Conservation (phyloP, 139 green algal genomes). For the Chlamydomonas eustigma region DNA sequence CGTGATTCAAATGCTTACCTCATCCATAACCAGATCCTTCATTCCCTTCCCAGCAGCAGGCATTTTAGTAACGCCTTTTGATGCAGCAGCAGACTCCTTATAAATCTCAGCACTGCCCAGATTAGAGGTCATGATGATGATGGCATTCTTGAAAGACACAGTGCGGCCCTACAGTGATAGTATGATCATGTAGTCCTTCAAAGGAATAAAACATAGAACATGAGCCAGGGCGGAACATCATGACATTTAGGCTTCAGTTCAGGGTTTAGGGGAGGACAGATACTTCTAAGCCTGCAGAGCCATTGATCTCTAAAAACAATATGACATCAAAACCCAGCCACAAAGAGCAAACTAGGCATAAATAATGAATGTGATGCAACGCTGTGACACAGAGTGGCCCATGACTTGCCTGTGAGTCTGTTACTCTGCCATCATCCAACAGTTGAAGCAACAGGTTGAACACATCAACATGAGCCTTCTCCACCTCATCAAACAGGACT, state of each 20-base stretch:
- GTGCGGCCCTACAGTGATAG: constrained; percentile 62
- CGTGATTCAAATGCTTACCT: constrained; percentile 17
- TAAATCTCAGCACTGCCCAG: constrained; percentile 62
- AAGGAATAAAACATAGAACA: too few relatives aligned
- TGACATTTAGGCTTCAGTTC: too few relatives aligned
- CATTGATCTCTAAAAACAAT: too few relatives aligned
- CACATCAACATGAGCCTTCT: constrained; percentile 88
- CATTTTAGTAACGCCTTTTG: neutral
- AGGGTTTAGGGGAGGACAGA: too few relatives aligned
- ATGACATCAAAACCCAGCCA: neutral
- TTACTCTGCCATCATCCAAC: constrained; percentile 91
- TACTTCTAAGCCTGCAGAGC: too few relatives aligned
- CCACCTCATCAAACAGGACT: constrained; percentile 99
- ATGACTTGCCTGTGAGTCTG: constrained; percentile 55
- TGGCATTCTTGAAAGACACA: constrained; percentile 92
- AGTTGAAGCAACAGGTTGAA: constrained; percentile 59
- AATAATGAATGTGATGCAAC: neutral
- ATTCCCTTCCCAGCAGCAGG: constrained; percentile 20
- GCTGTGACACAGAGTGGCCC: too few relatives aligned
- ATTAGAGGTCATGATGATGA: constrained; percentile 98
- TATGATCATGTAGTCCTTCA: constrained; percentile 96
- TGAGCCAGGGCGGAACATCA: too few relatives aligned
- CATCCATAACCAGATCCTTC: constrained; percentile 51
- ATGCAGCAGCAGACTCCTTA: constrained; percentile 1
- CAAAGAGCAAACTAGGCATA: neutral